A percentile compares a stretch with the other conserved stretches of the same genome.
Evolutionary conservation across 495 filamentous ascomycete species (phyloP).

Genomic region (Sporormia fimetaria): DNA sequence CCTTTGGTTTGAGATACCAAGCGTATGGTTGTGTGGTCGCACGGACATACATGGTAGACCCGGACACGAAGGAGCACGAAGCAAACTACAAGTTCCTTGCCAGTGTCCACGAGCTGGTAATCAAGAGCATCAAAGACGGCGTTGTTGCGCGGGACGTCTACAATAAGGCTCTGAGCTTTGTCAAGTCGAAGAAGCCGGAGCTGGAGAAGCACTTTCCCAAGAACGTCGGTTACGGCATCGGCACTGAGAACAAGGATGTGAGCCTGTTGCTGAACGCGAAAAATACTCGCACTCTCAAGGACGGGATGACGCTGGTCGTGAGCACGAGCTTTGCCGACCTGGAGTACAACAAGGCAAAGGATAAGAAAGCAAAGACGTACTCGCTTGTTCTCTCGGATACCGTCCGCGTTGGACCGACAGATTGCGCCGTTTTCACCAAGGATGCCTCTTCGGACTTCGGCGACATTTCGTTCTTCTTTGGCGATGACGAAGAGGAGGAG

Average conservation of each 20-base stretch:
- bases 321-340: slow-evolving; percentile 81
- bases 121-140: slow-evolving; percentile 84
- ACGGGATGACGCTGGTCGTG: slow-evolving; percentile 92
- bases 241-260: slow-evolving; percentile 76
- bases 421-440: slow-evolving; percentile 81
- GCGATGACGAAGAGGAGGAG: slow-evolving; percentile 51
- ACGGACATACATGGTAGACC: slow-evolving; percentile 91
- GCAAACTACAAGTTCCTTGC: slow-evolving; percentile 89
- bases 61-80: slow-evolving; percentile 85
- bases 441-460: slow-evolving; percentile 83
- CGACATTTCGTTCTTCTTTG: slow-evolving; percentile 93
- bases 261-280: slow-evolving; percentile 76
- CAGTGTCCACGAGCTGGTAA: slow-evolving; percentile 68
- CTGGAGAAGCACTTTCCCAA: slow-evolving; percentile 87
- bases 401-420: slow-evolving; percentile 66
- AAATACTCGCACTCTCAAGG: slow-evolving; percentile 68
- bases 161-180: slow-evolving; percentile 63
- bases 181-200: slow-evolving; percentile 84
- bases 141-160: slow-evolving; percentile 82
- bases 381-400: slow-evolving; percentile 87
- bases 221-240: slow-evolving; percentile 79
- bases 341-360: slow-evolving; percentile 67
- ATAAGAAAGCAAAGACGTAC: slow-evolving; percentile 76
- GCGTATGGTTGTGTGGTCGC: slow-evolving; percentile 84
- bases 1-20: slow-evolving; percentile 85